phyloP scores from a whole-genome alignment of 495 filamentous ascomycete species.

The Rhypophila decipiens region DNA sequence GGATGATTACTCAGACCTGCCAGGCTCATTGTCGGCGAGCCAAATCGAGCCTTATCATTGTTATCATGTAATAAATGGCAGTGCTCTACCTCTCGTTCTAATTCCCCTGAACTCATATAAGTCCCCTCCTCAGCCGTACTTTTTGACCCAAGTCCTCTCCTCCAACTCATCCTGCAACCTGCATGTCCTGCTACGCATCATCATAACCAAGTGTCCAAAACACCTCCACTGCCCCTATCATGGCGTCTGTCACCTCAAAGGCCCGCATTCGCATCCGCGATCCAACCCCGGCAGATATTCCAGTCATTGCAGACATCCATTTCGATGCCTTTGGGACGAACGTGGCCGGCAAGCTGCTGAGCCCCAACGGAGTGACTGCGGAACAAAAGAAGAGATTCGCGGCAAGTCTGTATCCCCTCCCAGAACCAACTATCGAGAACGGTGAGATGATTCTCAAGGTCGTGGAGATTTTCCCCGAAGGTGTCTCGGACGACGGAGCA shows the following conservation, averaged over 20 bases:
- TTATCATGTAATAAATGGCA: too few relatives aligned
- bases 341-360: constrained; percentile 20
- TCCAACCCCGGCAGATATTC: constrained; percentile 16
- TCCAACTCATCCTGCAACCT: too few relatives aligned
- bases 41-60: not conserved
- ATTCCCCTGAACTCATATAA: too few relatives aligned
- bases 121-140: too few relatives aligned
- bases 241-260: constrained; percentile 6
- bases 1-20: not conserved
- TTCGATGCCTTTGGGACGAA: constrained; percentile 16
- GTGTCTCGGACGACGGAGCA: not conserved
- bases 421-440: not conserved
- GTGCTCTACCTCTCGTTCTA: too few relatives aligned
- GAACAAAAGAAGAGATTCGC: constrained; percentile 9
- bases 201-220: too few relatives aligned
- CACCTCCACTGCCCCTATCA: too few relatives aligned
- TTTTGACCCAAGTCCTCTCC: too few relatives aligned
- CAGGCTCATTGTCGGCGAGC: not conserved
- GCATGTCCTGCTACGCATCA: too few relatives aligned
- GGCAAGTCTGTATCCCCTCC: constrained; percentile 2
- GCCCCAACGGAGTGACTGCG: constrained; percentile 13
- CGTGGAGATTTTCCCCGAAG: constrained; percentile 19
- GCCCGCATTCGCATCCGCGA: constrained; percentile 20
- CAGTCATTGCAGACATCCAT: constrained; percentile 12
- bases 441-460: constrained; percentile 13